Evolutionary conservation across 371 early-diverging fungal genomes (phyloP), one percentile per base, ranked within the genome.

Genomic region (Rhizopus sp.): DNA sequence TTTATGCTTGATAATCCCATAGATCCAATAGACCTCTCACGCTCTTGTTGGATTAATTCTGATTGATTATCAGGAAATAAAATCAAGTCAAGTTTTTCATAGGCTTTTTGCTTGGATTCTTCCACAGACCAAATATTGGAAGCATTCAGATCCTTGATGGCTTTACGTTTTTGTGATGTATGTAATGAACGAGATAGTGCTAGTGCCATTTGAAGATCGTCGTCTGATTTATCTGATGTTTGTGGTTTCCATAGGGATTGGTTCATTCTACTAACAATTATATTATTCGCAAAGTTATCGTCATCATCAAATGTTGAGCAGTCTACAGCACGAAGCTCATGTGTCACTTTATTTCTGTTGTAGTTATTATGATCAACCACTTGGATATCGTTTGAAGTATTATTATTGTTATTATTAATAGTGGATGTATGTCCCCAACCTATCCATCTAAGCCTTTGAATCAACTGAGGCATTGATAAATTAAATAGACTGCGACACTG

Each of bases 371-470:
- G 1, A 1, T 6, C n/a, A 41, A 1, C 2, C 41, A n/a, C 6
- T 2, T 15, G 6, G n/a, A 1, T 41, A 13, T 15, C n/a, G n/a
- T n/a, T 41, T 41, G 41, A 41, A 0, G 38, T 38, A 33, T 38
- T 30, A 37, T 39, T 33, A 30, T 5, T 4, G 1, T 12, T 33
- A 16, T 12, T 13, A 4, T 7, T n/a, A 41, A 32, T 3, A 1
- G 50, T 32, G 8, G 64, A 65, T 13, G 32, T 33, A 48, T 75
- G 69, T 10, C 72, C 75, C 64, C 72, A 75, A 29, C 64, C 63
- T 30, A 68, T 63, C 75, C 75, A 75, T 17, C 60, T 64, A 15
- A 65, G 45, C 13, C 59, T 60, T 17, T 57, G 59, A n/a, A 66
- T 23, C 42, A 69, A 50, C 16, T 64, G 56, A 8, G 56, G 37